Conservation (phyloP, 495 filamentous ascomycete species). For the Cryomyces antarcticus region DNA sequence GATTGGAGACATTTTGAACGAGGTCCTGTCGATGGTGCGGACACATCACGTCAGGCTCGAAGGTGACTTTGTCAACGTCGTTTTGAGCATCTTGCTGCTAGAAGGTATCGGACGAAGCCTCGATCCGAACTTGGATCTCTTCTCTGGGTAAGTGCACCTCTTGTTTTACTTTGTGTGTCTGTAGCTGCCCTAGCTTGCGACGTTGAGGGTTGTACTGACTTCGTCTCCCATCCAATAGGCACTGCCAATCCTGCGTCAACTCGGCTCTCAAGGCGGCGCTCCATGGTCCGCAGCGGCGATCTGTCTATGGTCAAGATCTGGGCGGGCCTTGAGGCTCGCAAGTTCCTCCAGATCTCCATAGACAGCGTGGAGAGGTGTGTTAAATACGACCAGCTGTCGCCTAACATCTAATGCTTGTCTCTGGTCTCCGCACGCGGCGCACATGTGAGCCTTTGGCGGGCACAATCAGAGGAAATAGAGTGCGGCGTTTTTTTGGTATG, state of each 20-base stretch:
- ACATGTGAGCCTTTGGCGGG: too few relatives aligned
- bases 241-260: constrained; percentile 72
- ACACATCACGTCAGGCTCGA: constrained; percentile 85
- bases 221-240: constrained; percentile 29
- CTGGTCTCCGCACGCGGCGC: too few relatives aligned
- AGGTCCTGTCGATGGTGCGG: constrained; percentile 83
- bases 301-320: constrained; percentile 89
- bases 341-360: constrained; percentile 68
- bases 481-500: too few relatives aligned
- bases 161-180: background rate
- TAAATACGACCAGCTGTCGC: constrained; percentile 23
- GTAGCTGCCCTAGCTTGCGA: background rate
- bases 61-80: constrained; percentile 96
- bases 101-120: constrained; percentile 85
- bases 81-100: constrained; percentile 79
- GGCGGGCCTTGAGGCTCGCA: constrained; percentile 76
- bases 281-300: constrained; percentile 38
- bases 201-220: background rate
- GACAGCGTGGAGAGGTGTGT: constrained; percentile 48
- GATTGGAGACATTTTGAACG: constrained; percentile 83
- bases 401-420: constrained; percentile 16
- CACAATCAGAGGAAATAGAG: too few relatives aligned
- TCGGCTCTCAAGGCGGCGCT: constrained; percentile 62
- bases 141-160: constrained; percentile 40
- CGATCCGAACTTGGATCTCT: constrained; percentile 71